Conservation (phyloP, 305 asterid genomes). For the Andrographis paniculata region DNA sequence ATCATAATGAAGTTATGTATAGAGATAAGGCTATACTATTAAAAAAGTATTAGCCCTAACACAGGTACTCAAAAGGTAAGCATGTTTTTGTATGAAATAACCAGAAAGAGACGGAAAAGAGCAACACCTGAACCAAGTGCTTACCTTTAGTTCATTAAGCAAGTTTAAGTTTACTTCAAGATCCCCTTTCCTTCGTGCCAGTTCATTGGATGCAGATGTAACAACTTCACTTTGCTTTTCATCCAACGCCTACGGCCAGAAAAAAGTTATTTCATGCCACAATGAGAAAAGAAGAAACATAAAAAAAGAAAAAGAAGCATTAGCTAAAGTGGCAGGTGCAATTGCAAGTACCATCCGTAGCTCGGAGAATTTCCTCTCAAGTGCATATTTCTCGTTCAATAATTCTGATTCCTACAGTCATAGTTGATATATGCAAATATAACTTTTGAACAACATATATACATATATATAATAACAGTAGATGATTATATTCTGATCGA, state of each 20-base stretch:
- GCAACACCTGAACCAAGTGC: slow-evolving; percentile 11
- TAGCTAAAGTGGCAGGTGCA: no score
- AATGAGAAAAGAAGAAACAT: slow-evolving; percentile 9
- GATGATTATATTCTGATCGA: neutral
- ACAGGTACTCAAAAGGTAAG: no score
- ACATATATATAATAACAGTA: neutral
- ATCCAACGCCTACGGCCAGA: slow-evolving; percentile 66
- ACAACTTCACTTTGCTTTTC: slow-evolving; percentile 89
- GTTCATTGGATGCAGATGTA: slow-evolving; percentile 73
- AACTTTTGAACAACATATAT: slow-evolving; percentile 12
- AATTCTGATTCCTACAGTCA: slow-evolving; percentile 65
- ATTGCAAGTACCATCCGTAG: slow-evolving; percentile 64
- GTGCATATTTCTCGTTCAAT: slow-evolving; percentile 72
- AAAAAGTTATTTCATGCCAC: slow-evolving; percentile 14
- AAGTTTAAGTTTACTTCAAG: slow-evolving; percentile 89
- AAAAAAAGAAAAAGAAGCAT: slow-evolving; percentile 16
- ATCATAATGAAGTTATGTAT: no score
- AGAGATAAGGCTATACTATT: no score
- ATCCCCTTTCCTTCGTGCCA: slow-evolving; percentile 82
- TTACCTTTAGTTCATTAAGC: slow-evolving; percentile 84
- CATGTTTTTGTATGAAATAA: neutral
- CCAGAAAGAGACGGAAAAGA: slow-evolving; percentile 6
- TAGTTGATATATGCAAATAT: slow-evolving; percentile 2
- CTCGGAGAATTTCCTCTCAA: slow-evolving; percentile 81
- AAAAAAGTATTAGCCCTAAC: no score